Evolutionary conservation across 345 rosid genomes (phyloP).

Genomic region (Bruguiera parviflora): DNA sequence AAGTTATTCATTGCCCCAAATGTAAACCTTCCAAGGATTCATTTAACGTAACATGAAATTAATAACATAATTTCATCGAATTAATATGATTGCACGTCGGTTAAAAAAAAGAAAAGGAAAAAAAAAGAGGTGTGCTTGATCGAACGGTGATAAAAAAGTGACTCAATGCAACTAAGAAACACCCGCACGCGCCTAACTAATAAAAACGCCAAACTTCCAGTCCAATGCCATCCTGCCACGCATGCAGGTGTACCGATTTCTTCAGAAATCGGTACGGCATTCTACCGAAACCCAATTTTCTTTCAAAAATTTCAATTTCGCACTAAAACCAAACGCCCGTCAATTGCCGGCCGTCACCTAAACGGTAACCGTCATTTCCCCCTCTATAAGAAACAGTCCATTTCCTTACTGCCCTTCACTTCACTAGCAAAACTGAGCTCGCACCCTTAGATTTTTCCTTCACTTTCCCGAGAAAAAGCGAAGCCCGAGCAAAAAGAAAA

Average conservation of each 20-base stretch:
- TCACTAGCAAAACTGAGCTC: background rate
- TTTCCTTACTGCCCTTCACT: background rate
- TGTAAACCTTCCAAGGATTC: no score
- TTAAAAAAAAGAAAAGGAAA: no score
- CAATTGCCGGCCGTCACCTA: background rate
- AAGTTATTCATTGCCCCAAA: no score
- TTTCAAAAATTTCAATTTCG: conserved; percentile 24
- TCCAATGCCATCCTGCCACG: background rate
- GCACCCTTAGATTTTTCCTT: background rate
- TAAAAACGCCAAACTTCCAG: no score
- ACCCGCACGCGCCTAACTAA: no score
- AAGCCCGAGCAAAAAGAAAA: conserved; percentile 8
- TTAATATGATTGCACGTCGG: no score
- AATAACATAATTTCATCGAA: no score
- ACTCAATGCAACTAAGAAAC: no score
- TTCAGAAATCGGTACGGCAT: background rate
- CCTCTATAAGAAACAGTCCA: background rate
- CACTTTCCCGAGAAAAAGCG: conserved; percentile 18
- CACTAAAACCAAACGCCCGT: conserved; percentile 25
- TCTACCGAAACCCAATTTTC: conserved; percentile 16
- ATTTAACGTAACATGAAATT: no score
- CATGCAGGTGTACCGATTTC: background rate
- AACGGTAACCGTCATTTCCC: conserved; percentile 20
- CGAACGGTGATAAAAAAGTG: no score
- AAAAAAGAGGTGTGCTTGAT: no score